A percentile compares a stretch with the other conserved stretches of the same genome.
Conservation (phyloP, 169 alveolate genomes). For the Perkinsus olseni region DNA sequence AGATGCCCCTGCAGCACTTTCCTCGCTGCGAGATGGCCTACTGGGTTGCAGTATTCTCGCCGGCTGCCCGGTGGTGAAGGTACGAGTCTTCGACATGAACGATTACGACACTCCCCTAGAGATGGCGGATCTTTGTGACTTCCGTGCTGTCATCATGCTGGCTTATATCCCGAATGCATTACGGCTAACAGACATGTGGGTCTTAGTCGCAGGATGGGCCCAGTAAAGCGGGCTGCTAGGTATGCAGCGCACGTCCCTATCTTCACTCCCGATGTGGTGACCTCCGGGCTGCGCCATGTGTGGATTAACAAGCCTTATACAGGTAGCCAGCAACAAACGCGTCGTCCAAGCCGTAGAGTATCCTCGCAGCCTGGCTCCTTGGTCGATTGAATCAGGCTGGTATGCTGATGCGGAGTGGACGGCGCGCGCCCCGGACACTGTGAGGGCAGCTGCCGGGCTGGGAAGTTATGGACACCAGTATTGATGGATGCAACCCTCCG, state of each 20-base stretch:
- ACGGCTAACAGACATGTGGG: neutral
- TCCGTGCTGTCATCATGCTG: neutral
- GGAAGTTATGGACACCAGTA: neutral
- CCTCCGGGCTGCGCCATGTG: neutral
- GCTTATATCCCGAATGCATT: neutral
- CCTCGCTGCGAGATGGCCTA: too few species aligned
- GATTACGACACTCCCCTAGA: neutral
- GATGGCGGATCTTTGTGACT: neutral
- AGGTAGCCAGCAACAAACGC: too few species aligned
- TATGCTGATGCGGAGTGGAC: neutral
- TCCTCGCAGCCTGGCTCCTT: neutral
- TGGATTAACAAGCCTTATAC: neutral
- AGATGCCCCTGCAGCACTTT: too few species aligned
- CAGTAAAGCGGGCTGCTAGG: neutral
- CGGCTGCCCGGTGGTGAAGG: neutral
- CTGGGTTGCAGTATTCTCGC: too few species aligned
- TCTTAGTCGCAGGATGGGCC: neutral
- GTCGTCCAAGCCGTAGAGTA: too few species aligned
- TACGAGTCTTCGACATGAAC: neutral
- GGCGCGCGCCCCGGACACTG: neutral
- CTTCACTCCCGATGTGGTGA: neutral
- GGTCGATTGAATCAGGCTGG: neutral
- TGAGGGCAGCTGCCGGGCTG: neutral
- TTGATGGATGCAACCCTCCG: neutral
- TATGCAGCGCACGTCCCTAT: neutral